Percentiles rank a stretch among this genome's conserved stretches.
Conservation (phyloP, 148 eudicot species). For the Selenicereus undatus region DNA sequence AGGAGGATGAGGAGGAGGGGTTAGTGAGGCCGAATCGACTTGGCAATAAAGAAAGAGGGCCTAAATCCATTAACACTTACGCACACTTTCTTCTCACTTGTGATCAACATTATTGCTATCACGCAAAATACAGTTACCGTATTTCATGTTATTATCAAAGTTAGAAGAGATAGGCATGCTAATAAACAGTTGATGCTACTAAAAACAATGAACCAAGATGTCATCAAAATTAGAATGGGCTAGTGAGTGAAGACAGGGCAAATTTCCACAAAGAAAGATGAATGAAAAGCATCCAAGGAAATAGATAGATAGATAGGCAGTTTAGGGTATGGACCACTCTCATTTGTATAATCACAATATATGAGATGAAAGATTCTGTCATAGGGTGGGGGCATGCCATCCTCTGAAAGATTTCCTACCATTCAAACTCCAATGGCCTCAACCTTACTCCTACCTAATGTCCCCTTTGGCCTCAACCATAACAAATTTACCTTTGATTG, state of each 20-base stretch:
- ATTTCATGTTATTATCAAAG: not conserved
- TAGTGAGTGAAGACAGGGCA: not conserved
- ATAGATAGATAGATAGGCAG: not conserved
- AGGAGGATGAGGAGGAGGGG: no score
- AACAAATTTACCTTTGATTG: no score
- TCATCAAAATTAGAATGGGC: not conserved
- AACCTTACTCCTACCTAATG: no score
- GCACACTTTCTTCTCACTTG: not conserved
- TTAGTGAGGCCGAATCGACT: no score
- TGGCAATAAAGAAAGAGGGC: no score
- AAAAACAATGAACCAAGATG: not conserved
- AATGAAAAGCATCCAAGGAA: not conserved
- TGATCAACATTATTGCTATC: not conserved
- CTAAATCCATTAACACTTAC: no score
- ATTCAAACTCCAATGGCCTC: not conserved
- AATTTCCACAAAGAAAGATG: not conserved
- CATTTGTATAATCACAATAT: not conserved
- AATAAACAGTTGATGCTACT: not conserved
- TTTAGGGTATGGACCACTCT: constrained; percentile 2
- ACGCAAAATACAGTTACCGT: not conserved
- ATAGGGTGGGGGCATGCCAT: not conserved
- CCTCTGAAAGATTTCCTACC: not conserved
- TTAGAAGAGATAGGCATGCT: not conserved
- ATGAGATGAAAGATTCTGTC: not conserved
- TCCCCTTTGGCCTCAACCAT: no score